Percentiles rank a stretch among this genome's conserved stretches.
Conservation (phyloP, 805 yeast genomes). For the Zygotorulaspora florentina region DNA sequence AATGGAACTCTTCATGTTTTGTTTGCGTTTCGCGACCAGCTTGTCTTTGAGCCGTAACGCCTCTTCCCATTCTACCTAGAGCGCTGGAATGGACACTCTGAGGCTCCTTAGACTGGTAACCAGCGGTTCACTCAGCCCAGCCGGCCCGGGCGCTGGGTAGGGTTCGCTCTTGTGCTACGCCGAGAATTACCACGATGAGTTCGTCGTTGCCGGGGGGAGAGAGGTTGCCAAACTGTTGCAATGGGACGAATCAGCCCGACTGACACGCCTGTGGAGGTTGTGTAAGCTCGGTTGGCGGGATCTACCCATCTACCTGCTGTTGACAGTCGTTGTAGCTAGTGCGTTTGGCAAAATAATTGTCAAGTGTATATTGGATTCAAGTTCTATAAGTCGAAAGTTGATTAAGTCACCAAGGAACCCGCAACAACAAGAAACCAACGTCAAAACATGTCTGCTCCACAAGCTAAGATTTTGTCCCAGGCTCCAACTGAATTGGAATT, state of each 20-base stretch:
- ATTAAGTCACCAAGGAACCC: constrained; percentile 16
- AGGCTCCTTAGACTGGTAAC: too few species aligned
- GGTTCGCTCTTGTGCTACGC: too few species aligned
- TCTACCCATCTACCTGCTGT: background rate
- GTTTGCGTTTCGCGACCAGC: too few species aligned
- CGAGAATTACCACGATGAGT: too few species aligned
- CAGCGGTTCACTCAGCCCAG: too few species aligned
- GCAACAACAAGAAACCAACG: constrained; percentile 15
- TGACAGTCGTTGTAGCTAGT: background rate
- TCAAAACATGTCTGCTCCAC: constrained; percentile 83
- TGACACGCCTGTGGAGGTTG: constrained; percentile 59
- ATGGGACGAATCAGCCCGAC: constrained; percentile 69
- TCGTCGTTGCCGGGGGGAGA: background rate
- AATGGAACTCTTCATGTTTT: too few species aligned
- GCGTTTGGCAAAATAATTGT: background rate
- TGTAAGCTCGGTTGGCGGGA: constrained; percentile 21
- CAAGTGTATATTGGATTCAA: background rate
- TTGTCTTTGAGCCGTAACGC: too few species aligned
- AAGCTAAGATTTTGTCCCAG: constrained; percentile 85
- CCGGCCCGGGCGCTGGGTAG: too few species aligned
- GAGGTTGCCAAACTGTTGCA: background rate
- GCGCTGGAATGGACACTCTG: too few species aligned
- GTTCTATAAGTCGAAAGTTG: background rate
- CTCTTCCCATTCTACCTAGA: too few species aligned
- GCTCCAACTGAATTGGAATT: constrained; percentile 98